Base-by-base conservation (phyloP, 257 asterid genomes). In the Mentha longifolia region DNA sequence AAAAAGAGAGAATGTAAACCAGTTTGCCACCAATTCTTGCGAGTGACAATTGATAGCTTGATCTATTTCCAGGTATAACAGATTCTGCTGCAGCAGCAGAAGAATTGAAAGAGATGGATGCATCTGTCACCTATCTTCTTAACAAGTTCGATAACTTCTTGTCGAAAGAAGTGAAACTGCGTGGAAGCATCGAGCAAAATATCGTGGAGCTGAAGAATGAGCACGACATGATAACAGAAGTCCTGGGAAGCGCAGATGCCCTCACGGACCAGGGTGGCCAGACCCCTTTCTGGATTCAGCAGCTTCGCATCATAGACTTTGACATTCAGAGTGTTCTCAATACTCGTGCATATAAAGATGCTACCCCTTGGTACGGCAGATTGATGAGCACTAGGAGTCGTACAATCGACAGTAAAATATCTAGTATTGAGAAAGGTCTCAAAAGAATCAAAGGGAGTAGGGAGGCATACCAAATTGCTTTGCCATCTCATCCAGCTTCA, bases 311-410 rank as follows among this genome's bases (percentile, higher is more conserved):
- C 4, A 11, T 30, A 11, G 54, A 25, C 37, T n/a, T 19, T 20
- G 63, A 74, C 1, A 65, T 74, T 4, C 55, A 57, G 51, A 20
- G 41, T 8, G 68, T 31, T 45, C 15, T 66, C 6, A 39, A 57
- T 41, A 58, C 12, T 17, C 7, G 3, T 19, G 55, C 37, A 9
- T 37, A 39, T 6, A 1, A 17, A 41, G 19, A 1, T 3, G 28
- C 33, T 11, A 35, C 28, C 9, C 60, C 67, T 0, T 9, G 65
- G 70, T 39, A 31, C 14, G 19, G 9, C 2, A 7, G 16, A 16
- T 22, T 33, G 42, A 6, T n/a, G 17, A n/a, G 14, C n/a, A 3
- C 15, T 13, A 15, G 47, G 31, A 5, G 15, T 2, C 65, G 22
- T 10, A 15, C 46, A 22, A 67, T 68, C 7, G 49, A 13, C 20